These are phyloP conservation scores for Russula sp. DNA, from an alignment of 768 basidiomycete genomes.

Conservation along the genomic window DNA sequence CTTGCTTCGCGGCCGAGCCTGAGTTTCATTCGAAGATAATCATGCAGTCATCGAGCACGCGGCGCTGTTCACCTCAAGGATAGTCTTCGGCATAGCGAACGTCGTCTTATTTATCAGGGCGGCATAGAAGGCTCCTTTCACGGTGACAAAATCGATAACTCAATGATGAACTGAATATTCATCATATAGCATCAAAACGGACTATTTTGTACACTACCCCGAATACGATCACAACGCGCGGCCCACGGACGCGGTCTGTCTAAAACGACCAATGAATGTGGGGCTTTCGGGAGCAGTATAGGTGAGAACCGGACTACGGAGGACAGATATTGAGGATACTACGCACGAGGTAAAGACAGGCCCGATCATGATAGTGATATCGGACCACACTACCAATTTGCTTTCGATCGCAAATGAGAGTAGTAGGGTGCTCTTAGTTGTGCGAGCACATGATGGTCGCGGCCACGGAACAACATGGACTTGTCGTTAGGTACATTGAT, in stretches of 20 bases:
- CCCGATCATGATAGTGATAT: not conserved
- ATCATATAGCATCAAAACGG: not conserved
- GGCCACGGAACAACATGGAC: not conserved
- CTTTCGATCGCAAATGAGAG: not conserved
- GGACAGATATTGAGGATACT: no score
- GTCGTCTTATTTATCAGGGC: not conserved
- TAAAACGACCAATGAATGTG: not conserved
- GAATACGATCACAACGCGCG: not conserved
- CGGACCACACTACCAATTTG: not conserved
- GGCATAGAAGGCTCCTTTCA: not conserved
- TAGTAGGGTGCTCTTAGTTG: not conserved
- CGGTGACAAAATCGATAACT: not conserved
- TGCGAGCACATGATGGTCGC: not conserved
- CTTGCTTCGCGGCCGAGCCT: conserved; percentile 54
- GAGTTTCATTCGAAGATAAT: conserved; percentile 50
- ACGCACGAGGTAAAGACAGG: no score
- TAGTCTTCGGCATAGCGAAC: not conserved
- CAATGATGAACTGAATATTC: not conserved
- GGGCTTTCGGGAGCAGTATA: no score
- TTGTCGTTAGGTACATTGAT: not conserved
- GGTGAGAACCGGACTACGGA: no score
- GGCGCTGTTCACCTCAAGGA: not conserved
- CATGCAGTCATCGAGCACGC: not conserved
- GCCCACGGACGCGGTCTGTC: not conserved
- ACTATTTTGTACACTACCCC: not conserved